These are phyloP conservation scores for Vanrija sp. DNA, from an alignment of 1,284 basidiomycete genomes.

Conservation along the genomic window DNA sequence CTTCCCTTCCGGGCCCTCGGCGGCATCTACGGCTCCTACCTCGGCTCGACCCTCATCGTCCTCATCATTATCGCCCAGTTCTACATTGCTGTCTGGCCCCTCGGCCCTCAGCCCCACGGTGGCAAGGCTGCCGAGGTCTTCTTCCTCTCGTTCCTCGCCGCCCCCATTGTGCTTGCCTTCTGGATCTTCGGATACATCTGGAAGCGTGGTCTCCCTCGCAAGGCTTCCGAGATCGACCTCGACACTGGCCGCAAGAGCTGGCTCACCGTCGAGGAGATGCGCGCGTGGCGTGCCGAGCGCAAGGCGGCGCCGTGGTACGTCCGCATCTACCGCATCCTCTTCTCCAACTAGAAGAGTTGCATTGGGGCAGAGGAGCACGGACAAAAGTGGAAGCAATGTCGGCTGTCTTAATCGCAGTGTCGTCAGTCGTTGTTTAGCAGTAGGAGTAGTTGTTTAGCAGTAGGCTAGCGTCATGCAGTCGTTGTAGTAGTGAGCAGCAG, in stretches of 20 bases:
- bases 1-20: slow-evolving; percentile 49
- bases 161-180: slow-evolving; percentile 44
- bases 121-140: slow-evolving; percentile 37
- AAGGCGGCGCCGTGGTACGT: slow-evolving; percentile 28
- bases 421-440: too few relatives aligned
- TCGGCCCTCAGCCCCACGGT: slow-evolving; percentile 12
- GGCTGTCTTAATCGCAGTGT: too few relatives aligned
- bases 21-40: slow-evolving; percentile 51
- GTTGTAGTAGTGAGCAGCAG: too few relatives aligned
- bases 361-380: too few relatives aligned
- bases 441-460: too few relatives aligned
- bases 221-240: slow-evolving; percentile 47
- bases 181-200: slow-evolving; percentile 41
- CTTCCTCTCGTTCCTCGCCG: slow-evolving; percentile 52
- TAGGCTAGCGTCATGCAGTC: too few relatives aligned
- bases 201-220: slow-evolving; percentile 42
- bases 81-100: slow-evolving; percentile 31
- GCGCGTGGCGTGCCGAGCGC: slow-evolving; percentile 27
- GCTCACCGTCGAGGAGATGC: slow-evolving; percentile 49
- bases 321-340: slow-evolving; percentile 37
- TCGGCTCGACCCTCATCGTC: slow-evolving; percentile 46
- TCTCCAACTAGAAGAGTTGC: slow-evolving; percentile 11
- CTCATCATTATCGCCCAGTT: slow-evolving; percentile 46
- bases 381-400: too few relatives aligned
- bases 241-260: slow-evolving; percentile 51